phyloP scores from a whole-genome alignment of 2,329 filamentous ascomycete species.

The Clarireedia sp. region DNA sequence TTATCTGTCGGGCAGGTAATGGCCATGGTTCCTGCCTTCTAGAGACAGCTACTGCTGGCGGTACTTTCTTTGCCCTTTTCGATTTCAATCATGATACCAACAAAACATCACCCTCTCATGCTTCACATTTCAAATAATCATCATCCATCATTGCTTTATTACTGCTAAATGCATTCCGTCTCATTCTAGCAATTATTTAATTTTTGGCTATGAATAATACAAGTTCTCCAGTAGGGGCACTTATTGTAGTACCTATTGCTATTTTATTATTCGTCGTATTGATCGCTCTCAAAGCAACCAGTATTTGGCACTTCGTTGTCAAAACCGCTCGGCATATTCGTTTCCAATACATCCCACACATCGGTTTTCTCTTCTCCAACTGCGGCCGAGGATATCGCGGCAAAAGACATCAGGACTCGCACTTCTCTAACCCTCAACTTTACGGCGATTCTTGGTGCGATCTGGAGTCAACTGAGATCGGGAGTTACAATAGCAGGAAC shows the following conservation, averaged over 20 bases:
- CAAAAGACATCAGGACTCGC: background rate
- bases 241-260: conserved; percentile 40
- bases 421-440: conserved; percentile 9
- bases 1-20: no score
- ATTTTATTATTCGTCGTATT: conserved; percentile 31
- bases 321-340: background rate
- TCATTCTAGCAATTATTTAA: conserved; percentile 20
- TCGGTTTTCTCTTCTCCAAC: background rate
- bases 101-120: background rate
- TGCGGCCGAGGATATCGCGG: background rate
- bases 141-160: background rate
- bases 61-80: no score
- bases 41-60: no score
- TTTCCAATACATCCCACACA: conserved; percentile 16
- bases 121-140: background rate
- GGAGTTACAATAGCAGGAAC: conserved; percentile 13
- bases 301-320: conserved; percentile 19
- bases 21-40: no score
- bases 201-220: conserved; percentile 31
- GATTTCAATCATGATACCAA: no score
- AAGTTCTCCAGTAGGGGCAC: conserved; percentile 34
- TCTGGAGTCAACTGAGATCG: conserved; percentile 28
- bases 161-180: background rate
- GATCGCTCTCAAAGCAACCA: conserved; percentile 25
- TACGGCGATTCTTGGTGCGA: conserved; percentile 33